Base-by-base conservation (phyloP, 202 grass and related monocot species). In the Eragrostis tef region DNA sequence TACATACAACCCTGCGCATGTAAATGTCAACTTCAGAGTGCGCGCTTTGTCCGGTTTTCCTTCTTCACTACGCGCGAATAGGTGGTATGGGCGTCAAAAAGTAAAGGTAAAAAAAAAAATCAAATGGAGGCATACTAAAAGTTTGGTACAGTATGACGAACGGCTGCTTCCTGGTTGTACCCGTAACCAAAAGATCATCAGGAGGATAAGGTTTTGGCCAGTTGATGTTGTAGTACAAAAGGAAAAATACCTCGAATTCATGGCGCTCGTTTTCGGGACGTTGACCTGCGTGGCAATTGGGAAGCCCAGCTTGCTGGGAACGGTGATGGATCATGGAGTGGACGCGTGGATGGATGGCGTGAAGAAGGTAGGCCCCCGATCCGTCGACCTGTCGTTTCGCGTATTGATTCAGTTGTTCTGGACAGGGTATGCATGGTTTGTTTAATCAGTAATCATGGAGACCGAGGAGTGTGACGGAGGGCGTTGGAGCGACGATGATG, bases 271-370 rank as follows among this genome's bases (percentile, higher is more conserved):
- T 70, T 48, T 70, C 44, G 0, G 10, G 43, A 49, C 45, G 43
- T 2, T 48, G 67, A 70, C 43, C 4, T 48, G n/a, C 11, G 10
- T 48, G 11, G 43, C 20, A 70, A 47, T 47, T 24, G 25, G 67
- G 25, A 49, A 29, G 44, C 68, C 45, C 68, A 71, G 68, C 68
- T 71, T 71, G 67, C 44, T 0, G 12, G 43, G 20, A 69, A 46
- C 66, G 66, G 13, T 11, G 12, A 21, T n/a, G 19, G n/a, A 4
- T 20, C 7, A 22, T 68, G 39, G 13, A n/a, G 19, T 3, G 13
- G n/a, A 2, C 20, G 17, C 17, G 20, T n/a, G 36, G 13, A 6
- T 20, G 31, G 31, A 31, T 31, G 29, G 26, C 11, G 25, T 25
- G 59, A 16, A 62, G 61, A 27, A 10, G 61, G 60, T 29, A 34